phyloP scores from a whole-genome alignment of 371 early-diverging fungal species.

The Lichtheimia ramosa region DNA sequence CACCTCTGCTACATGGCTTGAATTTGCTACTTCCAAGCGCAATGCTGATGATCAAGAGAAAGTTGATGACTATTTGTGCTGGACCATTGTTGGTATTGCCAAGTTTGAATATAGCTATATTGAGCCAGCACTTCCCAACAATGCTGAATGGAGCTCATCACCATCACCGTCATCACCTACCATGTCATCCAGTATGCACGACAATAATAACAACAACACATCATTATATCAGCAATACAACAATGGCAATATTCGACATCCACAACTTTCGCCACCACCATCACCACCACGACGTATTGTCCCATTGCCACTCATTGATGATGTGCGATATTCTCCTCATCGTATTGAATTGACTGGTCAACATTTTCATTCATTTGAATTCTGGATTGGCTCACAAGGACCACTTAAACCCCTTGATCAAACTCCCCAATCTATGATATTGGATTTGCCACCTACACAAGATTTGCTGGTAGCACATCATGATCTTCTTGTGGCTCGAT shows the following conservation, averaged over 20 bases:
- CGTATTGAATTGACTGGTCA: constrained; percentile 28
- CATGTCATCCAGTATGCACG: background rate
- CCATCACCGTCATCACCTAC: background rate
- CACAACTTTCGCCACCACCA: constrained; percentile 29
- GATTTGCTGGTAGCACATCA: constrained; percentile 32
- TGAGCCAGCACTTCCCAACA: constrained; percentile 2
- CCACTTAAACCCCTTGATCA: constrained; percentile 14
- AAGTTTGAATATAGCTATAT: constrained; percentile 51
- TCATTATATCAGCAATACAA: background rate
- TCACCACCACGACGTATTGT: constrained; percentile 40
- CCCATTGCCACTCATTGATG: constrained; percentile 39
- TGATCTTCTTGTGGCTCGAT: constrained; percentile 24
- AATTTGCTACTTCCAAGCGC: constrained; percentile 26
- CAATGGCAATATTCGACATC: background rate
- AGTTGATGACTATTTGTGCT: constrained; percentile 79
- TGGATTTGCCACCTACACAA: constrained; percentile 26
- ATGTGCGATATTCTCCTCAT: constrained; percentile 27
- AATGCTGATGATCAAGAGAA: constrained; percentile 17
- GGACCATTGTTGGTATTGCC: constrained; percentile 79
- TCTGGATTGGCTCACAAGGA: constrained; percentile 46
- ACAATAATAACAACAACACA: background rate
- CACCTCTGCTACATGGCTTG: constrained; percentile 34
- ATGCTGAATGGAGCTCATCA: background rate
- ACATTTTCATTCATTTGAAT: constrained; percentile 32
- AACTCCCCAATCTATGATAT: background rate